Conservation (phyloP, 2,329 filamentous ascomycete species). For the Grosmannia serpens region DNA sequence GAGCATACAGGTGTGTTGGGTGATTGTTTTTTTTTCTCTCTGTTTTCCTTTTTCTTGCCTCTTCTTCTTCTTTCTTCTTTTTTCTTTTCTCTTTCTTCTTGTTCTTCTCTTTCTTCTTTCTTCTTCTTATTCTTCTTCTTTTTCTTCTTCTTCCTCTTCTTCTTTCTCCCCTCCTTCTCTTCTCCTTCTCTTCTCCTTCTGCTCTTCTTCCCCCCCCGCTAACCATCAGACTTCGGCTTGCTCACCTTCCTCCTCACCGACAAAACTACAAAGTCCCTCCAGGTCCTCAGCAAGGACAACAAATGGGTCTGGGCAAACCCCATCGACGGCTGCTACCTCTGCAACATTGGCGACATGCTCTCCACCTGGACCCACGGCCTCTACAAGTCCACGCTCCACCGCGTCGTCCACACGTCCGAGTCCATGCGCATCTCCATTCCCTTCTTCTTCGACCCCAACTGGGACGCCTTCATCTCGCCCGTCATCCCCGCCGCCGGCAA, state of each 20-base stretch:
- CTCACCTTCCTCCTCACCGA: constrained; percentile 5
- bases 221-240: constrained; percentile 1
- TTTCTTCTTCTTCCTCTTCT: no score
- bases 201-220: neutral
- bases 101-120: neutral
- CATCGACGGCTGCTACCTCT: constrained; percentile 31
- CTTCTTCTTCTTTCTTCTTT: neutral
- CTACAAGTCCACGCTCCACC: constrained; percentile 37
- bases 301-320: constrained; percentile 31
- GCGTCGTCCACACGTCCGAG: constrained; percentile 31
- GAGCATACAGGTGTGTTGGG: neutral
- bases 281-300: constrained; percentile 28
- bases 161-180: neutral
- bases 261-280: constrained; percentile 15
- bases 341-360: constrained; percentile 39
- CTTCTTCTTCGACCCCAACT: constrained; percentile 41
- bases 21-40: neutral
- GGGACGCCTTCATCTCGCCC: constrained; percentile 24
- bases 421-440: constrained; percentile 33
- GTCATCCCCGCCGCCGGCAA: constrained; percentile 27
- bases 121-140: neutral
- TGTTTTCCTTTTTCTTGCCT: neutral
- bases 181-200: no score
- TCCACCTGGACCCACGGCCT: constrained; percentile 37
- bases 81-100: no score